Conservation (phyloP, 108 stramenopile species). For the Thalassiosira profunda region DNA sequence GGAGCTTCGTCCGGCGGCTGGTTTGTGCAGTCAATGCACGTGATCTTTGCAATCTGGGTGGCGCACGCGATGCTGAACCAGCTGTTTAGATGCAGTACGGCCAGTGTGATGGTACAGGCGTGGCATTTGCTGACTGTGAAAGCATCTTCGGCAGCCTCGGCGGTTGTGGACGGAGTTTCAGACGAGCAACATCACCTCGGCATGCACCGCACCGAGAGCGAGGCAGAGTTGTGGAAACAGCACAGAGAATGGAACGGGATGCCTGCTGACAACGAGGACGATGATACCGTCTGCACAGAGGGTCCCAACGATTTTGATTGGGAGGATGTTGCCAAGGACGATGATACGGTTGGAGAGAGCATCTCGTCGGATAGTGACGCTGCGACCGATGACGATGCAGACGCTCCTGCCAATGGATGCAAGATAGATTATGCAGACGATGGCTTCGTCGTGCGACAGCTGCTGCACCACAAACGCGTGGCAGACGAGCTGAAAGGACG, state of each 20-base stretch:
- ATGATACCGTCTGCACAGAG: not conserved
- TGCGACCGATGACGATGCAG: too few relatives aligned
- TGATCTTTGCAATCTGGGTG: conserved; percentile 49
- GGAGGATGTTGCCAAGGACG: not conserved
- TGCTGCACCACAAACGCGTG: conserved; percentile 35
- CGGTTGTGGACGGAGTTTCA: too few relatives aligned
- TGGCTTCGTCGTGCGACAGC: conserved; percentile 42
- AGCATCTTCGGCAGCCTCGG: too few relatives aligned
- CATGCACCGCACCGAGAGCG: too few relatives aligned
- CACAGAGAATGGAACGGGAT: too few relatives aligned
- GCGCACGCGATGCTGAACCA: conserved; percentile 62
- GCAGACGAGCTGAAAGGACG: conserved; percentile 21
- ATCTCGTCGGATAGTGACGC: conserved; percentile 4
- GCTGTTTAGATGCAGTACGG: conserved; percentile 56
- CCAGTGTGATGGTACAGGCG: conserved; percentile 44
- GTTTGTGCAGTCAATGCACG: conserved; percentile 18
- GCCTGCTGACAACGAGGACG: too few relatives aligned
- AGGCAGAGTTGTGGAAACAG: too few relatives aligned
- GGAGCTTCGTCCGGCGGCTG: conserved; percentile 3
- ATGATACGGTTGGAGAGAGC: conserved; percentile 1
- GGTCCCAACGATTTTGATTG: not conserved
- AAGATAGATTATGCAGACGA: not conserved
- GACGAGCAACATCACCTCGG: not conserved
- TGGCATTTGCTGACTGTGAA: conserved; percentile 42
- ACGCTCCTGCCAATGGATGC: not conserved